These are phyloP conservation scores for Apiospora arundinis DNA, from an alignment of 2,329 filamentous ascomycete species.

Conservation along the genomic window DNA sequence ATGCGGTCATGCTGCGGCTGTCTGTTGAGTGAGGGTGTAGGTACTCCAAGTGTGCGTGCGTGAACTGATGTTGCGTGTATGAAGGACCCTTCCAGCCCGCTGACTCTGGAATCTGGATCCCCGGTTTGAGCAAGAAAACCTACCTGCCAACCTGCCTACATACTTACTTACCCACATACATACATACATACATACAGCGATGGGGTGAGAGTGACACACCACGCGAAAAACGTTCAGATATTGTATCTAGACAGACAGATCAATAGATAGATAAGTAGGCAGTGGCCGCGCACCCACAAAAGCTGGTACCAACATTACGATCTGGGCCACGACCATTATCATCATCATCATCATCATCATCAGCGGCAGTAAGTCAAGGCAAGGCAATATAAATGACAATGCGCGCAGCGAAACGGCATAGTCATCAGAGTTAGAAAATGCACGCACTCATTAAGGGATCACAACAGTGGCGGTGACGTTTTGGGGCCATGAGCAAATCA, in stretches of 20 bases:
- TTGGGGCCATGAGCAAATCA: background rate
- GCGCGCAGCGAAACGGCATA: background rate
- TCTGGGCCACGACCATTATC: no score
- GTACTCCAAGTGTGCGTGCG: background rate
- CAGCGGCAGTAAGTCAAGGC: background rate
- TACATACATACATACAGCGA: background rate
- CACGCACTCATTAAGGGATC: constrained; percentile 1
- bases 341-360: background rate
- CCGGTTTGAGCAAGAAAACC: background rate
- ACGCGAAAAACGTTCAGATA: background rate
- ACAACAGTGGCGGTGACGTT: constrained; percentile 1
- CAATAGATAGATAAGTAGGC: no score
- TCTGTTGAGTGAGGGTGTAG: background rate
- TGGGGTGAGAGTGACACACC: background rate
- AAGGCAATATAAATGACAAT: background rate
- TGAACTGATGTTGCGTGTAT: background rate
- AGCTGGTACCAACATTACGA: background rate
- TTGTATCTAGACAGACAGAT: no score
- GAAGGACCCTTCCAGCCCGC: background rate
- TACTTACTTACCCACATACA: background rate
- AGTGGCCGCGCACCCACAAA: background rate
- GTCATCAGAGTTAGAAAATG: background rate
- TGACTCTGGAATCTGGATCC: background rate
- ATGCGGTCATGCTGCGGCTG: background rate
- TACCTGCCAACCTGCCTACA: background rate